Evolutionary conservation across 805 yeast species (phyloP).

Genomic region (Metschnikowia gelsemii): DNA sequence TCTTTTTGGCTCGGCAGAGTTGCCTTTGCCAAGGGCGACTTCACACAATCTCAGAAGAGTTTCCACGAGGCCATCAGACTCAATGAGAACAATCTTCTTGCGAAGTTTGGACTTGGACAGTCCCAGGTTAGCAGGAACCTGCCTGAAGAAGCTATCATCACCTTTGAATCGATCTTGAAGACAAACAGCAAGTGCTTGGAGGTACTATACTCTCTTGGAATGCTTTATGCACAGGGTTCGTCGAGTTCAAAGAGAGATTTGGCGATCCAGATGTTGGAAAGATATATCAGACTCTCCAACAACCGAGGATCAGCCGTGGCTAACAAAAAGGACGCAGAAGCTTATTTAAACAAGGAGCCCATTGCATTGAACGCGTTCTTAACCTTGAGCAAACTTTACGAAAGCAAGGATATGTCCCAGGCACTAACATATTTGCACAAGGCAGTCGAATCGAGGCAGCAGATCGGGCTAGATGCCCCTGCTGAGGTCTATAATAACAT

Average conservation of each 20-base stretch:
- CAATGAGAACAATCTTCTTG: constrained; percentile 62
- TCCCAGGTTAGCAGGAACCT: constrained; percentile 74
- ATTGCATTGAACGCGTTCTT: constrained; percentile 63
- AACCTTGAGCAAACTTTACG: constrained; percentile 68
- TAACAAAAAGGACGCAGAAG: constrained; percentile 23
- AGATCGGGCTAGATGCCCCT: constrained; percentile 46
- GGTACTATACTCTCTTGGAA: constrained; percentile 72
- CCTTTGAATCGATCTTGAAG: constrained; percentile 74
- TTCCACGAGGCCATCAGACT: constrained; percentile 71
- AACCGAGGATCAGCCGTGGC: constrained; percentile 41
- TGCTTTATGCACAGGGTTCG: constrained; percentile 59
- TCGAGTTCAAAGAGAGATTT: constrained; percentile 43
- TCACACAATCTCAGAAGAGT: constrained; percentile 64
- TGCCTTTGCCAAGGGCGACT: constrained; percentile 57
- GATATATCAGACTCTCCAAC: constrained; percentile 61
- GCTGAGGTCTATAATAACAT: constrained; percentile 73
- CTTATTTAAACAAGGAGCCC: constrained; percentile 48
- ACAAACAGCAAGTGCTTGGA: constrained; percentile 69
- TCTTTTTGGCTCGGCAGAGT: constrained; percentile 85
- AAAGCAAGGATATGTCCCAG: constrained; percentile 61
- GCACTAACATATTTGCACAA: constrained; percentile 63
- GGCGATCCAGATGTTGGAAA: constrained; percentile 66
- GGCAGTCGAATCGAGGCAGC: constrained; percentile 53
- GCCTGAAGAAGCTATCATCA: constrained; percentile 77
- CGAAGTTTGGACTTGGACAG: constrained; percentile 83